phyloP scores from a whole-genome alignment of 2,329 filamentous ascomycete genomes.

The Cyclaneusma minus region DNA sequence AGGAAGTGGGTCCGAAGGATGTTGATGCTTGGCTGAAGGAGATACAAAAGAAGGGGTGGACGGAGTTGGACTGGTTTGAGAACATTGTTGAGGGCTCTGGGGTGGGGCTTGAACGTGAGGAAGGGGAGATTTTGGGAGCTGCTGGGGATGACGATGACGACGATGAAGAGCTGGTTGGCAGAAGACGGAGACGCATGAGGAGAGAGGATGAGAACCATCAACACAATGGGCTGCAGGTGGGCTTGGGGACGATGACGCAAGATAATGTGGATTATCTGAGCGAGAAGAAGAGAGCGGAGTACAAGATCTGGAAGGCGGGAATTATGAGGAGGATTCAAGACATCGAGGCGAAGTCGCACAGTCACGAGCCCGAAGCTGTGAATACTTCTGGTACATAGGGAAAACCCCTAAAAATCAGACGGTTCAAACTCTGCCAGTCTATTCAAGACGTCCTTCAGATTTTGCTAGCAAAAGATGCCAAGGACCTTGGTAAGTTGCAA shows the following conservation, averaged over 20 bases:
- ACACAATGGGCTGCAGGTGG: slow-evolving; percentile 7
- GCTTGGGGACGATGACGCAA: slow-evolving; percentile 51
- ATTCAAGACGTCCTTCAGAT: too few relatives aligned
- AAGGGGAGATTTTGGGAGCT: slow-evolving; percentile 13
- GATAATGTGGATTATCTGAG: slow-evolving; percentile 58
- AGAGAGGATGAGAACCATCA: slow-evolving; percentile 21
- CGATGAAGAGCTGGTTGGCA: slow-evolving; percentile 18
- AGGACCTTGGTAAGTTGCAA: too few relatives aligned
- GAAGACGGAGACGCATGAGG: slow-evolving; percentile 17
- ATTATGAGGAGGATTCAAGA: slow-evolving; percentile 40
- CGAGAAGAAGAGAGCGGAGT: slow-evolving; percentile 44
- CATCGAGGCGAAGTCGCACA: slow-evolving; percentile 21
- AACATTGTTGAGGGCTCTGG: slow-evolving; percentile 30
- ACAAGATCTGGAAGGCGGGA: slow-evolving; percentile 44
- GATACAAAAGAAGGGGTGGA: slow-evolving; percentile 31
- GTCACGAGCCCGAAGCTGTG: too few relatives aligned
- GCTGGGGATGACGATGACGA: slow-evolving; percentile 15
- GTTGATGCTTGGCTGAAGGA: slow-evolving; percentile 46
- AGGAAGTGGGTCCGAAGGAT: slow-evolving; percentile 30
- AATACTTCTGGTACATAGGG: too few relatives aligned
- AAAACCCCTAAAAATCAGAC: too few relatives aligned
- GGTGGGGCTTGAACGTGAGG: slow-evolving; percentile 5
- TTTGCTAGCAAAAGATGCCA: too few relatives aligned
- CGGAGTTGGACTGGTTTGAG: slow-evolving; percentile 40
- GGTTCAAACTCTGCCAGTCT: too few relatives aligned